These are phyloP conservation scores for Xylariaceae sp. DNA, from an alignment of 2,329 filamentous ascomycete genomes.

Conservation along the genomic window DNA sequence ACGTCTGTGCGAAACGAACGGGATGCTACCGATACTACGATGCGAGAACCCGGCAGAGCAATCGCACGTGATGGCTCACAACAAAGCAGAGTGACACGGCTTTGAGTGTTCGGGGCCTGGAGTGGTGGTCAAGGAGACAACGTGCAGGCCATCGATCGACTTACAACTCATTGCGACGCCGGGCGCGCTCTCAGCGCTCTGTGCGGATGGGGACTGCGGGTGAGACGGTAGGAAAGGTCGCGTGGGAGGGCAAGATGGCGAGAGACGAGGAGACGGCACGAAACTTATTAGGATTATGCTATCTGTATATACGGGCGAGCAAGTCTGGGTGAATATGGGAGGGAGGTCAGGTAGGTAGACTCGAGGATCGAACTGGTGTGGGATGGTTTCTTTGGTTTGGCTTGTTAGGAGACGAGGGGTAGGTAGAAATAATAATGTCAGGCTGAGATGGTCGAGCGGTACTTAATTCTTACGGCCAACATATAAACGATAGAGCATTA, in stretches of 20 bases:
- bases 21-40: background rate
- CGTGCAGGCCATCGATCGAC: conserved; percentile 25
- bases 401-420: background rate
- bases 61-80: background rate
- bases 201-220: background rate
- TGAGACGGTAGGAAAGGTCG: conserved; percentile 4
- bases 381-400: too few species aligned
- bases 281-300: background rate
- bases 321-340: background rate
- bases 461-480: background rate
- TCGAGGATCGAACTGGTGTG: background rate
- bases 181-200: conserved; percentile 16
- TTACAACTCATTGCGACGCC: conserved; percentile 38
- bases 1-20: conserved; percentile 7
- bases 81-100: background rate
- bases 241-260: background rate
- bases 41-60: background rate
- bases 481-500: background rate
- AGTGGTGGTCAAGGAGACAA: conserved; percentile 18
- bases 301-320: conserved; percentile 5
- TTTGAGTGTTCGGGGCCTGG: background rate
- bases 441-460: background rate
- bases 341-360: background rate
- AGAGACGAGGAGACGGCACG: background rate
- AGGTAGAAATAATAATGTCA: background rate